Evolutionary conservation across 345 rosid species (phyloP).

Genomic region (Populus alba): DNA sequence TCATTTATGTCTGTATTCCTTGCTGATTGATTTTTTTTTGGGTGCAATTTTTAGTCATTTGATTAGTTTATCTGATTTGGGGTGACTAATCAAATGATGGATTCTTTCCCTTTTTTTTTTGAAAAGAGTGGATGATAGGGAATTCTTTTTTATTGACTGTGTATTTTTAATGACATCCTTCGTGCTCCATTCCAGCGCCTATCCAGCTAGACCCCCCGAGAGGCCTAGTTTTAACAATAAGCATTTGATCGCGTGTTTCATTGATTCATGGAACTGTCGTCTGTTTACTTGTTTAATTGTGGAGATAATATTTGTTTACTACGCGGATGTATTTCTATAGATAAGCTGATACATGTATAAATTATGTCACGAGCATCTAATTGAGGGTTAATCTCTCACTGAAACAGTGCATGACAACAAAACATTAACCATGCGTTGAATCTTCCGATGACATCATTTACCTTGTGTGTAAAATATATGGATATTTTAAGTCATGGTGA

Average conservation of each 20-base stretch:
- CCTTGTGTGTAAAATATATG: not conserved
- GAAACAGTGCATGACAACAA: conserved; percentile 28
- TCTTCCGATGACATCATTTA: conserved; percentile 15
- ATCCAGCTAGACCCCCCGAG: too few relatives aligned
- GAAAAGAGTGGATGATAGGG: not conserved
- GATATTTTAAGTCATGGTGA: conserved; percentile 8
- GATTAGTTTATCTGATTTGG: conserved; percentile 11
- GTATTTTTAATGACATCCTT: not conserved
- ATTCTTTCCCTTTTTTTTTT: not conserved
- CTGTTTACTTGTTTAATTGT: conserved; percentile 32
- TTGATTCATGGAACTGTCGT: conserved; percentile 46
- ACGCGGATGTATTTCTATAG: conserved; percentile 15
- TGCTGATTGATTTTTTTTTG: not conserved
- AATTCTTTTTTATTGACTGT: conserved; percentile 10
- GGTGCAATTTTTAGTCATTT: conserved; percentile 1
- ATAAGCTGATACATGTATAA: conserved; percentile 20
- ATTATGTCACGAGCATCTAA: conserved; percentile 25
- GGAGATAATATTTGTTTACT: conserved; percentile 17
- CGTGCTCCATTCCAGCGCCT: too few relatives aligned
- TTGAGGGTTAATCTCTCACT: conserved; percentile 43
- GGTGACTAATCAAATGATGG: conserved; percentile 15
- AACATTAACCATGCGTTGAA: conserved; percentile 11
- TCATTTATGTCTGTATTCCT: not conserved
- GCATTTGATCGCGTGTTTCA: conserved; percentile 25
- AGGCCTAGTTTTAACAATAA: not conserved